Conservation (phyloP, 2,329 filamentous ascomycete species). For the Claviceps maximensis region DNA sequence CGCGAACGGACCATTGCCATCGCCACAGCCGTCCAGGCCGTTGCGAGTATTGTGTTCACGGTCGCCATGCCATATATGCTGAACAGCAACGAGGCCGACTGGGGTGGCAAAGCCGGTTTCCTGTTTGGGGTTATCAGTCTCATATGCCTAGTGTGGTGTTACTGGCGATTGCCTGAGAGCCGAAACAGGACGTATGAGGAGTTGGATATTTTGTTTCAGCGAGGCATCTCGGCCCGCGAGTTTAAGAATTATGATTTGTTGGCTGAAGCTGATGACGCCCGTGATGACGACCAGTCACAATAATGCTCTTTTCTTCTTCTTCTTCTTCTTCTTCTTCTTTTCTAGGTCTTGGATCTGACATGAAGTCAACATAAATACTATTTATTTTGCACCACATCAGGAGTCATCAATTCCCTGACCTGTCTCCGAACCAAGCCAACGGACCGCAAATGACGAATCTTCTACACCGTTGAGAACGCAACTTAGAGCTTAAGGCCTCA, state of each 20-base stretch:
- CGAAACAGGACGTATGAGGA: conserved; percentile 18
- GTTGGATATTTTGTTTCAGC: conserved; percentile 18
- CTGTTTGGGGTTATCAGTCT: conserved; percentile 16
- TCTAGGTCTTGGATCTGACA: no score
- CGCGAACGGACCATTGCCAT: conserved; percentile 20
- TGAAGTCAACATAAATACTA: no score
- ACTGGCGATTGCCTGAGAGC: conserved; percentile 18
- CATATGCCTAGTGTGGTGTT: conserved; percentile 14
- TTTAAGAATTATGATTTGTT: conserved; percentile 10
- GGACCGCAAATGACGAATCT: no score
- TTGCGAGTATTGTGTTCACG: conserved; percentile 14
- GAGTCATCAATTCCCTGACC: no score
- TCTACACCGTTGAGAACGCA: no score
- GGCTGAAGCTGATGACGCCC: conserved; percentile 4
- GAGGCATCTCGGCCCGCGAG: conserved; percentile 7
- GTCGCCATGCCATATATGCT: conserved; percentile 20
- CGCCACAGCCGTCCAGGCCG: conserved; percentile 14
- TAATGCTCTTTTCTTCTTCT: neutral
- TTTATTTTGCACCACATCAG: no score
- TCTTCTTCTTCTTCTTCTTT: no score
- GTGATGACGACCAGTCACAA: neutral
- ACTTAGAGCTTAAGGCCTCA: no score
- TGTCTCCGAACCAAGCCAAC: no score
- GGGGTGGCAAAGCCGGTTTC: conserved; percentile 19
- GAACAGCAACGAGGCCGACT: conserved; percentile 18